Conservation (phyloP, 768 basidiomycete genomes). For the Omphalotus guepiniiformis region DNA sequence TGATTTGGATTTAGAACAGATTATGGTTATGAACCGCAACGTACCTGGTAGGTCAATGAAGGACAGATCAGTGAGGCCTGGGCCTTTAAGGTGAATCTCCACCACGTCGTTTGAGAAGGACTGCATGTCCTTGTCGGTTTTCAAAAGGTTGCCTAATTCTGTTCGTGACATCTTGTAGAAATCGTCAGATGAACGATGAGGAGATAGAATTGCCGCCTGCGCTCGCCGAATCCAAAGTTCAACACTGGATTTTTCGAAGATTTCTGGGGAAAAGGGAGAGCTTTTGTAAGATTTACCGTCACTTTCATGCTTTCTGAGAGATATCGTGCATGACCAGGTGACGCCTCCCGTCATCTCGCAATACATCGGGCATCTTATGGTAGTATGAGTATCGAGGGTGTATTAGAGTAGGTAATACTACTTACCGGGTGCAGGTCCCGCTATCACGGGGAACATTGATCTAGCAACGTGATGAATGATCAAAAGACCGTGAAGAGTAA, state of each 20-base stretch:
- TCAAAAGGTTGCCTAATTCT: constrained; percentile 12
- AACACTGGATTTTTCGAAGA: constrained; percentile 39
- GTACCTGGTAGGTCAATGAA: constrained; percentile 18
- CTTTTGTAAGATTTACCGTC: constrained; percentile 20
- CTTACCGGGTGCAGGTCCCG: constrained; percentile 56
- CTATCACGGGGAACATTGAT: constrained; percentile 59
- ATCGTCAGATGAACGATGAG: constrained; percentile 25
- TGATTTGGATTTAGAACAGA: neutral
- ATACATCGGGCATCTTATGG: constrained; percentile 48
- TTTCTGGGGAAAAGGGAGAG: constrained; percentile 35
- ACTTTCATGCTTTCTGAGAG: constrained; percentile 31
- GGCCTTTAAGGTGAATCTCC: constrained; percentile 10
- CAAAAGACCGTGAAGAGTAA: neutral
- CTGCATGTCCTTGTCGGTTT: constrained; percentile 7
- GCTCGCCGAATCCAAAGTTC: constrained; percentile 56
- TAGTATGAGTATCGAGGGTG: neutral
- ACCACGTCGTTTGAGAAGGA: constrained; percentile 16
- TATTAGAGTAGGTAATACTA: neutral
- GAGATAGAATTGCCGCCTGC: constrained; percentile 51
- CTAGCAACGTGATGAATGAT: constrained; percentile 24
- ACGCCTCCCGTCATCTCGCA: constrained; percentile 40
- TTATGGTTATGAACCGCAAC: neutral
- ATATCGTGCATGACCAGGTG: constrained; percentile 42
- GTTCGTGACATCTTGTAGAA: constrained; percentile 22
- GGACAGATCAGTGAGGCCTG: constrained; percentile 15